Evolutionary conservation across 2,329 filamentous ascomycete species (phyloP).

Genomic region (Rutstroemia sydowiana): DNA sequence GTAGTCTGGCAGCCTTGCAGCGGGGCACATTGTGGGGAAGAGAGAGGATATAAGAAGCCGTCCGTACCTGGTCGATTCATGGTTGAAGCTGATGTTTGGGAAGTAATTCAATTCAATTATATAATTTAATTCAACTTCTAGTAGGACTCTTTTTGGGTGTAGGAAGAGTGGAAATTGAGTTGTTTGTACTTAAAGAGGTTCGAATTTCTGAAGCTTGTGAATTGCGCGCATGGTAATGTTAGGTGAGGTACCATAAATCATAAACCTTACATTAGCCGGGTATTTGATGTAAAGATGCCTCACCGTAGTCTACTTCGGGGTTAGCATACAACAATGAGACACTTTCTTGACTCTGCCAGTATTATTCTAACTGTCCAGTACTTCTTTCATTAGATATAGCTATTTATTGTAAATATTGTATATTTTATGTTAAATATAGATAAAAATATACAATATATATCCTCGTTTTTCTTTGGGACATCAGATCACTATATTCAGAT

Average conservation of each 20-base stretch:
- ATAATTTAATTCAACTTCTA: too few relatives aligned
- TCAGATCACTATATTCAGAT: too few relatives aligned
- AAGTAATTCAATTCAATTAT: too few relatives aligned
- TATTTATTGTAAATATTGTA: not conserved
- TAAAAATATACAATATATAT: too few relatives aligned
- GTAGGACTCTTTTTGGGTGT: too few relatives aligned
- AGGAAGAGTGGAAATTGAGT: constrained; percentile 1
- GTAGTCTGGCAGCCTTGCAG: constrained; percentile 16
- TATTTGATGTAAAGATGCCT: constrained; percentile 1
- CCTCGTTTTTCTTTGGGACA: too few relatives aligned
- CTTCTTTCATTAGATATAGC: not conserved
- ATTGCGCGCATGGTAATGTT: constrained; percentile 7
- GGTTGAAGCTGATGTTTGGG: constrained; percentile 7
- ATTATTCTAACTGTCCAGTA: too few relatives aligned
- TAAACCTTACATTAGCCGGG: too few relatives aligned
- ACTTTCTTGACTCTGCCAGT: not conserved
- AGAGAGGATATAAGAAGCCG: constrained; percentile 16
- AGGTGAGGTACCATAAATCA: not conserved
- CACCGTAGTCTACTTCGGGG: constrained; percentile 10
- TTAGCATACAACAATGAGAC: constrained; percentile 1
- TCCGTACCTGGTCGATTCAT: constrained; percentile 32
- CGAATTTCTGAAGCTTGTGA: constrained; percentile 11
- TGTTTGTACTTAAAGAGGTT: not conserved
- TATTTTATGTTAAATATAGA: too few relatives aligned
- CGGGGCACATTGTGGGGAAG: constrained; percentile 23